Evolutionary conservation across 2,329 filamentous ascomycete species (phyloP).

Genomic region (Amphichorda felina): DNA sequence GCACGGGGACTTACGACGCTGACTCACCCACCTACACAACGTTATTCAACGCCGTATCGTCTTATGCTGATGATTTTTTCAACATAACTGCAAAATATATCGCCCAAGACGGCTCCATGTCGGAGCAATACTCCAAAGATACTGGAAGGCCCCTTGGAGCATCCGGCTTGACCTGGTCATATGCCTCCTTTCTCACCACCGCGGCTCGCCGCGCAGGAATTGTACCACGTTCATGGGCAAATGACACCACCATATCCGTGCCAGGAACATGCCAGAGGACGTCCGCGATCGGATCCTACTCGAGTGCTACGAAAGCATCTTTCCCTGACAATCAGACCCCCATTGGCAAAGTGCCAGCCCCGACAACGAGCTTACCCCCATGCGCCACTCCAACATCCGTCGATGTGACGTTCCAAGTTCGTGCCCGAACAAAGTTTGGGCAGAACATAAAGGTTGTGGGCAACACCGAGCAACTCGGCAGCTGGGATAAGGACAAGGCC

Average conservation of each 20-base stretch:
- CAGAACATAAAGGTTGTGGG: slow-evolving; percentile 57
- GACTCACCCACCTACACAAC: slow-evolving; percentile 33
- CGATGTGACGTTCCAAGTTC: slow-evolving; percentile 50
- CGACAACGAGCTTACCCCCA: slow-evolving; percentile 11
- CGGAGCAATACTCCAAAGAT: slow-evolving; percentile 53
- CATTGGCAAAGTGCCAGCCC: slow-evolving; percentile 16
- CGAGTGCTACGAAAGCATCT: slow-evolving; percentile 28
- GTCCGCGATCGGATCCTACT: slow-evolving; percentile 38
- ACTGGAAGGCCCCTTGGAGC: slow-evolving; percentile 47
- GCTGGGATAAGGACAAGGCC: slow-evolving; percentile 45
- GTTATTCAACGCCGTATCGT: slow-evolving; percentile 43
- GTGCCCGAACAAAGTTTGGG: slow-evolving; percentile 44
- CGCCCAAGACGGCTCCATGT: slow-evolving; percentile 46
- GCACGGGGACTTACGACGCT: slow-evolving; percentile 49
- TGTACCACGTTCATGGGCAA: slow-evolving; percentile 46
- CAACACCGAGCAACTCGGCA: slow-evolving; percentile 44
- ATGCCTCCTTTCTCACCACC: slow-evolving; percentile 57
- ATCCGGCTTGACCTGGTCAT: slow-evolving; percentile 61
- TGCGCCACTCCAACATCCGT: slow-evolving; percentile 32
- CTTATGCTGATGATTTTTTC: slow-evolving; percentile 51
- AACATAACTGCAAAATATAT: slow-evolving; percentile 51
- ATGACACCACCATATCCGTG: slow-evolving; percentile 28
- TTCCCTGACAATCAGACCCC: slow-evolving; percentile 39
- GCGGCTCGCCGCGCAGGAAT: slow-evolving; percentile 40
- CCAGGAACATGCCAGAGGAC: slow-evolving; percentile 35